Percentiles rank a stretch among this genome's conserved stretches.
Conservation (phyloP, 2,329 filamentous ascomycete genomes). For the Cryoendolithus antarcticus region DNA sequence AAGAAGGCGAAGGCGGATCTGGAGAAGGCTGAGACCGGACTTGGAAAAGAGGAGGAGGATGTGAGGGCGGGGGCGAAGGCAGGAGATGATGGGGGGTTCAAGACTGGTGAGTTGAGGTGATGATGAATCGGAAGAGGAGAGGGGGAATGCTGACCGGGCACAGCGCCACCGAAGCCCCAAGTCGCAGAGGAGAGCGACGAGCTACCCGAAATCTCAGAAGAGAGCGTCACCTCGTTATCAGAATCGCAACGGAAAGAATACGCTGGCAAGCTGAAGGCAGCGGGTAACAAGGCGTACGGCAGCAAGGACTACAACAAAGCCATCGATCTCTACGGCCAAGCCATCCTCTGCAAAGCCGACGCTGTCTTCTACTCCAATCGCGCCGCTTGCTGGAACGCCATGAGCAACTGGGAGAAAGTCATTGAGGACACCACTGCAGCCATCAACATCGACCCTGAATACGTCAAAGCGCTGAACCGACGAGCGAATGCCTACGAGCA, state of each 20-base stretch:
- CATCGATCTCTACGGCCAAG: conserved; percentile 90
- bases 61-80: conserved; percentile 5
- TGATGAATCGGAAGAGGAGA: too few relatives aligned
- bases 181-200: conserved; percentile 30
- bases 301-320: conserved; percentile 87
- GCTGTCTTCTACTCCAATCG: conserved; percentile 98
- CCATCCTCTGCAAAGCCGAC: conserved; percentile 92
- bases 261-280: conserved; percentile 83
- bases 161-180: conserved; percentile 17
- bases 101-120: conserved; percentile 4
- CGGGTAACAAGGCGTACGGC: conserved; percentile 92
- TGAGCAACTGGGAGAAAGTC: conserved; percentile 87
- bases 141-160: not conserved
- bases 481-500: conserved; percentile 95
- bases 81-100: conserved; percentile 4
- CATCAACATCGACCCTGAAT: conserved; percentile 84
- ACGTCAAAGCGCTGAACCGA: conserved; percentile 95
- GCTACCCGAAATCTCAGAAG: conserved; percentile 38
- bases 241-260: conserved; percentile 68
- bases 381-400: conserved; percentile 91
- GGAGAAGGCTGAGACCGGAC: conserved; percentile 32
- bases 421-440: conserved; percentile 94
- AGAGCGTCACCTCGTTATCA: conserved; percentile 29
- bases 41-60: conserved; percentile 10
- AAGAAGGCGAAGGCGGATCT: conserved; percentile 67